Evolutionary conservation across 2,329 filamentous ascomycete species (phyloP).

Genomic region (Arthrobotrys musiformis): DNA sequence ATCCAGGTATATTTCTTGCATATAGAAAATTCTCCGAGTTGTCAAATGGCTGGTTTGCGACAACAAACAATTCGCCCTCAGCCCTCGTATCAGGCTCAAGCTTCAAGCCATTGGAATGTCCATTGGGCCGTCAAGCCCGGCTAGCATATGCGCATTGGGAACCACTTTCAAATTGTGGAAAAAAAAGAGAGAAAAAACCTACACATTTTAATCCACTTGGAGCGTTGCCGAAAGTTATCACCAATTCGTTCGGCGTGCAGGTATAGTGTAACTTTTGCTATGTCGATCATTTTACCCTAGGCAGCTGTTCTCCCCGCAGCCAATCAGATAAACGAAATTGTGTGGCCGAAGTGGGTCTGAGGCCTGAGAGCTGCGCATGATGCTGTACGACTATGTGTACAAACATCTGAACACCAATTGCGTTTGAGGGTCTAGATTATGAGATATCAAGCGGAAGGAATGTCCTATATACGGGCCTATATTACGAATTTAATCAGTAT

Average conservation of each 20-base stretch:
- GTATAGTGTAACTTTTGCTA: not conserved
- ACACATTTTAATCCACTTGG: too few relatives aligned
- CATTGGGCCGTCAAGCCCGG: too few relatives aligned
- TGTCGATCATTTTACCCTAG: slow-evolving; percentile 29
- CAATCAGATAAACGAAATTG: slow-evolving; percentile 7
- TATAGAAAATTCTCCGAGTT: too few relatives aligned
- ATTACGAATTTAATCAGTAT: not conserved
- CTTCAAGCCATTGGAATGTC: not conserved
- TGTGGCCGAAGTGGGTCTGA: slow-evolving; percentile 9
- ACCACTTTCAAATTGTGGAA: not conserved
- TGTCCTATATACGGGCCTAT: not conserved
- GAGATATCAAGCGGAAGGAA: not conserved
- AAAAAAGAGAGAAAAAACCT: too few relatives aligned
- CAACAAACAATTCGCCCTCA: not conserved
- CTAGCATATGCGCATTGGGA: too few relatives aligned
- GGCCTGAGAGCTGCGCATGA: slow-evolving; percentile 1
- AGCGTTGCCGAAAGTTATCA: slow-evolving; percentile 1
- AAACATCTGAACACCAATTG: slow-evolving; percentile 10
- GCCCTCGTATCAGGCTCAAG: not conserved
- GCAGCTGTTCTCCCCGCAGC: slow-evolving; percentile 2
- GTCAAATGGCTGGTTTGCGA: too few relatives aligned
- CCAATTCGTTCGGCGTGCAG: not conserved
- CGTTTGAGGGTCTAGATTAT: not conserved
- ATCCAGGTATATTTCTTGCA: too few relatives aligned
- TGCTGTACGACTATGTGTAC: not conserved